Base-by-base conservation (phyloP, 2,329 filamentous ascomycete genomes). In the Colletotrichum chrysophilum region DNA sequence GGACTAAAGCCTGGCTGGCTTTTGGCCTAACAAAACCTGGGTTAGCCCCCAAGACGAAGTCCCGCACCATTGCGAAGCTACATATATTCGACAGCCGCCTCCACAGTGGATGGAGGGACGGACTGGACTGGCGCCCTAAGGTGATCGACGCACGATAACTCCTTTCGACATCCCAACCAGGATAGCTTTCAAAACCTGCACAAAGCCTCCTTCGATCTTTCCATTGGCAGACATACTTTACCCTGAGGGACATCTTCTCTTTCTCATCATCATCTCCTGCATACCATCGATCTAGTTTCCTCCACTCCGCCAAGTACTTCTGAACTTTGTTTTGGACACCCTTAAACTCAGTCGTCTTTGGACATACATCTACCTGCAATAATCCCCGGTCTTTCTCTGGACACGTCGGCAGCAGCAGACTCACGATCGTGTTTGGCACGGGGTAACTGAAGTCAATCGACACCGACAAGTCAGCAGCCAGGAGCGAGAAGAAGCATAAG, bases 1-100 rank as follows among this genome's bases (percentile, higher is more conserved):
- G 77, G 83, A 81, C 83, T 85, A 85, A 82, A 79, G 80, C 76
- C 74, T 70, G 78, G 79, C 80, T 76, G 79, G 78, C 79, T 77
- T 71, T 21, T 73, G 69, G 77, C 77, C 78, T 79, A 79, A 77
- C 78, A 80, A 78, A 81, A 82, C 81, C 81, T 79, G 82, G 81
- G 78, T 78, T 75, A 81, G 79, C 72, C 78, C 73, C 68, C 72
- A 72, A 65, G 65, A 66, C 67, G 70, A 76, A 74, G 74, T 76
- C 65, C 74, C 74, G 74, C 74, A 76, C 74, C 74, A 76, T 76
- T 66, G 72, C 73, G 36, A 48, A 76, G 70, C 74, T 76, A 76
- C 74, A 76, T 74, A 76, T 76, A 76, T 74, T 75, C 74, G 74
- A 76, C 74, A 76, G 74, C 70, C 70, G 74, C 74, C 74, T 62